These are phyloP conservation scores for Sporobolomyces roseus DNA, from an alignment of 768 basidiomycete genomes.

Conservation along the genomic window DNA sequence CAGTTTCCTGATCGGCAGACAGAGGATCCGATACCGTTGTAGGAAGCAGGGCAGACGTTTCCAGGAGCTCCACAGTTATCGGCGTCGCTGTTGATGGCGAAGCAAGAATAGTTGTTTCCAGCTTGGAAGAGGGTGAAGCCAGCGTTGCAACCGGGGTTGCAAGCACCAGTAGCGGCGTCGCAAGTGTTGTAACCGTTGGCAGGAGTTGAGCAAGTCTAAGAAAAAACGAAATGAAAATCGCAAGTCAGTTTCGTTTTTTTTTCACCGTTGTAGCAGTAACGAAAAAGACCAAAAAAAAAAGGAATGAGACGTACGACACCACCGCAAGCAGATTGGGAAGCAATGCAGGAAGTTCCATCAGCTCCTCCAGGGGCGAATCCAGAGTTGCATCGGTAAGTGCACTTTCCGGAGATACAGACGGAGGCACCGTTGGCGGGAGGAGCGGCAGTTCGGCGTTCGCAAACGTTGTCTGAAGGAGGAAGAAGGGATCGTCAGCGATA, in stretches of 20 bases:
- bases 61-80: slow-evolving; percentile 26
- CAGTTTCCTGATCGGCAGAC: slow-evolving; percentile 12
- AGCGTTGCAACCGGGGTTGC: slow-evolving; percentile 24
- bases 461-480: slow-evolving; percentile 14
- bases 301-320: slow-evolving; percentile 6
- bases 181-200: slow-evolving; percentile 33
- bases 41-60: slow-evolving; percentile 31
- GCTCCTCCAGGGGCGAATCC: slow-evolving; percentile 30
- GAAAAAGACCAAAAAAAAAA: too few species aligned
- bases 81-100: slow-evolving; percentile 6
- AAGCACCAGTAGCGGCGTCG: slow-evolving; percentile 18
- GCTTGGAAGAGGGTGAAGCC: slow-evolving; percentile 16
- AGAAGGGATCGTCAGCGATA: not conserved
- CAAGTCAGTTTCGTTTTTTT: not conserved
- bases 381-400: slow-evolving; percentile 28
- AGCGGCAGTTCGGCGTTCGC: slow-evolving; percentile 16
- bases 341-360: slow-evolving; percentile 25
- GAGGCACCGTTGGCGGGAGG: slow-evolving; percentile 26
- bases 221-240: not conserved
- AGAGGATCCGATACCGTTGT: slow-evolving; percentile 31
- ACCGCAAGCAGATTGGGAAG: slow-evolving; percentile 22
- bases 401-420: slow-evolving; percentile 26
- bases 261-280: not conserved
- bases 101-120: slow-evolving; percentile 8
- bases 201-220: slow-evolving; percentile 11